phyloP scores from a whole-genome alignment of 192 early-diverging fungal genomes.

The Backusella mclennaniae region DNA sequence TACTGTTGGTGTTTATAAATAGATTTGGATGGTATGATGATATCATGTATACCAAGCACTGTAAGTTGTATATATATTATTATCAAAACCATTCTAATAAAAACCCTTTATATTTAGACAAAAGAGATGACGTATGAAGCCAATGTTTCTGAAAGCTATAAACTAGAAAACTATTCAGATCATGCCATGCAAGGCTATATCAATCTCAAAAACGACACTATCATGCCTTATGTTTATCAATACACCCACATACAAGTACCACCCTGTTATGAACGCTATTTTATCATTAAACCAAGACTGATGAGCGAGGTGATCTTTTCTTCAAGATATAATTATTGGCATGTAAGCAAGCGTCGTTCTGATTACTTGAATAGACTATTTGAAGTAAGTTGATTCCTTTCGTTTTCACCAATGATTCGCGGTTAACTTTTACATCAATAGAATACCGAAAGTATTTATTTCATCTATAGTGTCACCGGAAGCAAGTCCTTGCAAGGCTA shows the following conservation, averaged over 20 bases:
- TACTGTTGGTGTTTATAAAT: background rate
- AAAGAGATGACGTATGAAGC: background rate
- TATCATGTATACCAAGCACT: background rate
- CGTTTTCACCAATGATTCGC: background rate
- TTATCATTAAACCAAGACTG: background rate
- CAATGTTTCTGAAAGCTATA: background rate
- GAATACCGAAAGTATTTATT: background rate
- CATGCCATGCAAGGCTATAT: too few species aligned
- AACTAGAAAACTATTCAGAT: background rate
- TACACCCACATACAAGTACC: too few species aligned
- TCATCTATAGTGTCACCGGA: background rate
- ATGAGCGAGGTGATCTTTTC: background rate
- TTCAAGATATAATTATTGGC: background rate
- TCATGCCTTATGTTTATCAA: background rate
- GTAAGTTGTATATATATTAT: background rate
- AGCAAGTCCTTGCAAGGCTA: slow-evolving; percentile 4
- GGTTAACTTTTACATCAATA: background rate
- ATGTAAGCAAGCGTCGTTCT: background rate
- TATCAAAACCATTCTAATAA: background rate
- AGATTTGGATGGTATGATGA: background rate
- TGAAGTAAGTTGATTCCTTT: background rate
- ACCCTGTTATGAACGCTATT: background rate
- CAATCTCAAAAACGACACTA: background rate
- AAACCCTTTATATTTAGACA: background rate
- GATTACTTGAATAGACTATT: background rate